Conservation (phyloP, 371 early-diverging fungal genomes). For the Dichotomocladium elegans region DNA sequence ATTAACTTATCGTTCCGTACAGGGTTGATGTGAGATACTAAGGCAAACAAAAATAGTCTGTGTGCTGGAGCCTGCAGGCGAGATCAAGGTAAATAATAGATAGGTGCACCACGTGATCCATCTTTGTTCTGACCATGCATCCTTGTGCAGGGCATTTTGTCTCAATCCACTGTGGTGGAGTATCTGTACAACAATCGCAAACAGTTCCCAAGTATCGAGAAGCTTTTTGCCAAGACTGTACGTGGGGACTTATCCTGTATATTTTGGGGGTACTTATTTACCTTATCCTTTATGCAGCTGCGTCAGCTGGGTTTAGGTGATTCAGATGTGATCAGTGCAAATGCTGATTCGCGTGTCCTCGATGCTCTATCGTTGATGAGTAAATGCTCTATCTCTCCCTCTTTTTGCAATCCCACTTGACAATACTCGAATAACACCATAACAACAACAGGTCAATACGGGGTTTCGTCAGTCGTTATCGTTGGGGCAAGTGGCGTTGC, state of each 20-base stretch:
- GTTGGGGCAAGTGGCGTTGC: slow-evolving; percentile 56
- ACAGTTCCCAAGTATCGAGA: slow-evolving; percentile 34
- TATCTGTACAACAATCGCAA: slow-evolving; percentile 55
- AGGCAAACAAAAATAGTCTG: slow-evolving; percentile 54
- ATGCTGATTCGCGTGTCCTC: slow-evolving; percentile 42
- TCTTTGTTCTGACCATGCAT: too few relatives aligned
- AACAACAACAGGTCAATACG: slow-evolving; percentile 39
- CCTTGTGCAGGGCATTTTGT: slow-evolving; percentile 65
- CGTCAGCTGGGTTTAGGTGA: slow-evolving; percentile 51
- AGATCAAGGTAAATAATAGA: slow-evolving; percentile 27
- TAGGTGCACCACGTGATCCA: neutral
- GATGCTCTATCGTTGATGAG: slow-evolving; percentile 63
- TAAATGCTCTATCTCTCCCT: too few relatives aligned
- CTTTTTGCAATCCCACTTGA: too few relatives aligned
- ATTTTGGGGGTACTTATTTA: neutral
- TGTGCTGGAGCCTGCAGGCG: slow-evolving; percentile 50
- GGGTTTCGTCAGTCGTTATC: slow-evolving; percentile 62
- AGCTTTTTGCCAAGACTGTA: slow-evolving; percentile 42
- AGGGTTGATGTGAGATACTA: too few relatives aligned
- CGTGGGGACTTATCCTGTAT: too few relatives aligned
- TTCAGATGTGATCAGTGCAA: slow-evolving; percentile 53
- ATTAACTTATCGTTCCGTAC: too few relatives aligned
- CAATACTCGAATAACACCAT: too few relatives aligned
- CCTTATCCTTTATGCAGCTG: slow-evolving; percentile 17
- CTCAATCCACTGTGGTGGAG: slow-evolving; percentile 70